phyloP scores from a whole-genome alignment of 2,329 filamentous ascomycete species.

The Hymenoscyphus albidus region DNA sequence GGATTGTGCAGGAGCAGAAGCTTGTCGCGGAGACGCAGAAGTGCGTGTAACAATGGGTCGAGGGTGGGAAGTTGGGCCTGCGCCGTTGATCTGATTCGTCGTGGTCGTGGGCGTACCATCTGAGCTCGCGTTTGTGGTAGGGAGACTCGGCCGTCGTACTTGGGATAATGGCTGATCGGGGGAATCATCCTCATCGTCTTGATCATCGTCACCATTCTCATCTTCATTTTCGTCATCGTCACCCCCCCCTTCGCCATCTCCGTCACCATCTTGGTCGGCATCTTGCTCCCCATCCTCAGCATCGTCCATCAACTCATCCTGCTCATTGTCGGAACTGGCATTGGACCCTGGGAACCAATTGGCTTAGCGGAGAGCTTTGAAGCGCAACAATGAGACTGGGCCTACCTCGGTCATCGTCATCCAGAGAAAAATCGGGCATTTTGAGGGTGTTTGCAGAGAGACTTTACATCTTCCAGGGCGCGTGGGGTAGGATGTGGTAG shows the following conservation, averaged over 20 bases:
- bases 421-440: constrained; percentile 33
- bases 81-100: constrained; percentile 27
- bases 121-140: constrained; percentile 30
- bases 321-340: constrained; percentile 48
- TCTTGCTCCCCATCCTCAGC: constrained; percentile 37
- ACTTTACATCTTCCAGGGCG: constrained; percentile 17
- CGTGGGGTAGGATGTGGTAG: background rate
- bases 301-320: constrained; percentile 56
- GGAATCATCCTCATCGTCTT: constrained; percentile 49
- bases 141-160: constrained; percentile 27
- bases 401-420: constrained; percentile 35
- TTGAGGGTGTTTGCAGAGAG: constrained; percentile 15
- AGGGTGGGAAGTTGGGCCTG: constrained; percentile 32
- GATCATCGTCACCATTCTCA: constrained; percentile 45
- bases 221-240: constrained; percentile 35
- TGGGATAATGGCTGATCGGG: constrained; percentile 32
- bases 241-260: constrained; percentile 34
- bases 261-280: constrained; percentile 34
- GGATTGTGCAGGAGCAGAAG: constrained; percentile 39
- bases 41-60: constrained; percentile 28
- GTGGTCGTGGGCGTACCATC: constrained; percentile 22
- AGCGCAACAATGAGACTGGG: background rate
- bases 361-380: constrained; percentile 2
- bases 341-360: constrained; percentile 35
- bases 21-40: constrained; percentile 32